Evolutionary conservation across 805 yeast genomes (phyloP), one percentile per base, ranked within the genome.

Genomic region (Myxozyma sirexii): DNA sequence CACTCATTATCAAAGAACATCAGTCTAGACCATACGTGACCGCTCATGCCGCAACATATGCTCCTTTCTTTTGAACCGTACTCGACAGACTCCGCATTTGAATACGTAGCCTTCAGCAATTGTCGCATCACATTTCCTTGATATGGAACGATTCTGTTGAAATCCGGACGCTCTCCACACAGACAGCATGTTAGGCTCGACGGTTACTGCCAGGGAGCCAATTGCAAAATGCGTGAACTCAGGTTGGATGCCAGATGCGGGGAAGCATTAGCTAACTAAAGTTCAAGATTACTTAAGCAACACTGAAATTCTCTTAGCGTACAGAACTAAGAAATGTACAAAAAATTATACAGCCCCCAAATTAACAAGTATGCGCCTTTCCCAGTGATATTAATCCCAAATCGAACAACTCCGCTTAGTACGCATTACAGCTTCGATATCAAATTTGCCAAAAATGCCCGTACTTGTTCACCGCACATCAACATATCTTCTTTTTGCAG

Each of bases 361-460:
- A n/a, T n/a, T 37, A 38, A 10, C 42, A 38, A 13, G n/a, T 15
- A 38, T 38, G n/a, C 19, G n/a, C n/a, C 42, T n/a, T n/a, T 38
- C n/a, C n/a, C 12, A 46, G 29, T 15, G n/a, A n/a, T 15, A 17
- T 12, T 6, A 13, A n/a, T n/a, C 19, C 27, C 19, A n/a, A 31
- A 47, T 21, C 27, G 19, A 38, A 38, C 21, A 12, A 47, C 26
- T n/a, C 41, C 51, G 33, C 43, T 19, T 24, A 38, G 2, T 12
- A n/a, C 42, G 15, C 31, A 37, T 23, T 21, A 56, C 27, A 56
- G 41, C 51, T 42, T 39, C 6, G 50, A 41, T 26, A 56, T 46
- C 51, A 56, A 42, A 39, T 49, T 48, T 38, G 42, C 59, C 46
- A 56, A 24, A 56, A 49, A 56, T 15, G 26, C 33, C 12, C 54